Evolutionary conservation across 2,329 filamentous ascomycete species (phyloP), one percentile per base, ranked within the genome.

Genomic region (Aspergillus awamori): DNA sequence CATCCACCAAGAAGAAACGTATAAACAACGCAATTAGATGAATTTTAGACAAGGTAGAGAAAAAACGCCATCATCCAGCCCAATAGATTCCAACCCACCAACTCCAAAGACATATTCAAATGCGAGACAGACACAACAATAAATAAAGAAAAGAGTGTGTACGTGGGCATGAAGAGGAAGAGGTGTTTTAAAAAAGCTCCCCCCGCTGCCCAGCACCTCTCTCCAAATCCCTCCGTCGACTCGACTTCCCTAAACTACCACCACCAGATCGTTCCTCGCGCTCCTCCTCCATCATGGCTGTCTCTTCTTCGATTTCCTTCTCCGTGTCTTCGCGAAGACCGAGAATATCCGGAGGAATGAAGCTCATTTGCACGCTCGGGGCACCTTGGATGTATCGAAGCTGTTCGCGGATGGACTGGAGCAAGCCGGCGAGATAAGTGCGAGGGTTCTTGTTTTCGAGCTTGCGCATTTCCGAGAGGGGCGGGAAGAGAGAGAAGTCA

Each of bases 401-500:
- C 77, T 98, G 93, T 75, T 96, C 92, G 47, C 87, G 86, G 47
- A 97, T 88, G 61, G 91, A 88, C 72, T 89, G 84, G 4, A 96
- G 84, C 47, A 97, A 89, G 36, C 89, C 87, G 52, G 88, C 83
- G 17, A 97, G 81, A 63, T 92, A 90, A 70, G 93, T 89, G 53
- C 86, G 83, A 5, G 90, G 85, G 70, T 97, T 96, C 69, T 89
- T 87, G 73, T 97, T 97, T 71, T 89, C 87, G 60, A 87, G 84
- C 45, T 83, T 83, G 39, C 80, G 77, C 65, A 83, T 80, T 68
- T 94, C 89, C 53, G 93, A 94, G 69, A 98, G 84, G 4, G 91
- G 89, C 0, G 95, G 95, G 72, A 97, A 95, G 13, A 99, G 85
- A 24, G 89, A 89, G 70, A 94, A 93, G 64, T 95, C 91, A 45